These are phyloP conservation scores for Ogataea nonfermentans DNA, from an alignment of 805 yeast species.

Conservation along the genomic window DNA sequence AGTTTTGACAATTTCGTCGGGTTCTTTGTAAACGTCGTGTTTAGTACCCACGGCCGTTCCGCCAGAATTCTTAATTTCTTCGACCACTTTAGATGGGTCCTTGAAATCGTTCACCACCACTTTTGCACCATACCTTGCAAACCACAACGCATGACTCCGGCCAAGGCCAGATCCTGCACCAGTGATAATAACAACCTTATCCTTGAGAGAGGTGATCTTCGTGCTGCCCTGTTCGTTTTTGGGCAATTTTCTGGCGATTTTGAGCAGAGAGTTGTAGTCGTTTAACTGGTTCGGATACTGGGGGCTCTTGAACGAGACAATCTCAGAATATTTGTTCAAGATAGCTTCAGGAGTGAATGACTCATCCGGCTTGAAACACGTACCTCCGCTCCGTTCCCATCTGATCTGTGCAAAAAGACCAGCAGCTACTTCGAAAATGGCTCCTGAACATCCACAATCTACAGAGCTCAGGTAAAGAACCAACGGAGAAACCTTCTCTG, in stretches of 20 bases:
- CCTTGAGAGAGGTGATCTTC: constrained; percentile 60
- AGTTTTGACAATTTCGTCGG: constrained; percentile 71
- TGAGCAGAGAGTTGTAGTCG: constrained; percentile 64
- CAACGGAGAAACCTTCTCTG: constrained; percentile 90
- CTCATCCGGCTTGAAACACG: constrained; percentile 72
- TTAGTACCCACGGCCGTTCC: constrained; percentile 75
- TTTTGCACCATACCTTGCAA: constrained; percentile 91
- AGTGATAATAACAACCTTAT: constrained; percentile 85
- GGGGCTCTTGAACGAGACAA: constrained; percentile 57
- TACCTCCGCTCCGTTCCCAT: constrained; percentile 93
- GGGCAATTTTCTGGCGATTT: constrained; percentile 49
- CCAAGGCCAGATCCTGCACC: constrained; percentile 98
- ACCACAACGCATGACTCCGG: constrained; percentile 78
- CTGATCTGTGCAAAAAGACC: constrained; percentile 89
- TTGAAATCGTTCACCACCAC: constrained; percentile 90
- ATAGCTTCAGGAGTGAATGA: constrained; percentile 84
- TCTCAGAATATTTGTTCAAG: constrained; percentile 59
- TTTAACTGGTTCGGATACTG: constrained; percentile 72
- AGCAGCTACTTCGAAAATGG: constrained; percentile 90
- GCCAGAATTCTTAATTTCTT: constrained; percentile 69
- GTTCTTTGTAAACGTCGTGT: constrained; percentile 76
- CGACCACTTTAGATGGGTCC: constrained; percentile 70
- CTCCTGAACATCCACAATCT: constrained; percentile 58
- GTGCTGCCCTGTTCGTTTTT: constrained; percentile 53
- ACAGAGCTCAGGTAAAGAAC: constrained; percentile 80